Evolutionary conservation across 73 alveolate genomes (phyloP), one percentile per base, ranked within the genome.

Genomic region (Paramecium octaurelia): DNA sequence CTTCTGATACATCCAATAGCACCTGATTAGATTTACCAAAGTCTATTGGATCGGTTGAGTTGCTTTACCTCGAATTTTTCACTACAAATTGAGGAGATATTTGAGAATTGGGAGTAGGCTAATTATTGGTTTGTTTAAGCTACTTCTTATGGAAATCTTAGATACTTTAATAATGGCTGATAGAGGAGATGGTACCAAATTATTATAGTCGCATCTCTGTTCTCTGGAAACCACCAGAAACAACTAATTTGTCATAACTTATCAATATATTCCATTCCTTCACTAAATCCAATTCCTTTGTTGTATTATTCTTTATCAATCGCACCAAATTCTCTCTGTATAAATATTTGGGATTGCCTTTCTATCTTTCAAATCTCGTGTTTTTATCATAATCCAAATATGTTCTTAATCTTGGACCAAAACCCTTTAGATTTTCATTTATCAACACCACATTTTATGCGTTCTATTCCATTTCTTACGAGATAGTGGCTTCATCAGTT

Each of bases 351-450:
- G 91, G 91, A 80, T 80, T 80, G 9, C 70, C 70, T 31, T 46
- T 44, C 21, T 23, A 18, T 44, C 36, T 73, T n/a, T 31, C 87
- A 73, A 36, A 80, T 12, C 20, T 42, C 8, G 46, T 42, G 27
- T 80, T 59, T 43, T 80, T 80, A 48, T 80, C 91, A 80, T 23
- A 80, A 46, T 80, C 91, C 48, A 80, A 80, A 43, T 42, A 80
- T 4, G 91, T 38, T 80, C 73, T 80, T 34, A 80, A 46, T 80
- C 91, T 80, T 23, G 12, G 5, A 1, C 91, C 91, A 23, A 42
- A 80, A 6, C 91, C 91, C 20, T 35, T 80, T 10, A 80, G 44
- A 46, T 80, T 80, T 23, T 80, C 91, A 48, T 80, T 80, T 23
- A 80, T 20, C 34, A 80, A 35, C 48, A 80, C 50, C 12, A 24